Evolutionary conservation across 2,329 filamentous ascomycete genomes (phyloP).

Genomic region (Xylaria sp.): DNA sequence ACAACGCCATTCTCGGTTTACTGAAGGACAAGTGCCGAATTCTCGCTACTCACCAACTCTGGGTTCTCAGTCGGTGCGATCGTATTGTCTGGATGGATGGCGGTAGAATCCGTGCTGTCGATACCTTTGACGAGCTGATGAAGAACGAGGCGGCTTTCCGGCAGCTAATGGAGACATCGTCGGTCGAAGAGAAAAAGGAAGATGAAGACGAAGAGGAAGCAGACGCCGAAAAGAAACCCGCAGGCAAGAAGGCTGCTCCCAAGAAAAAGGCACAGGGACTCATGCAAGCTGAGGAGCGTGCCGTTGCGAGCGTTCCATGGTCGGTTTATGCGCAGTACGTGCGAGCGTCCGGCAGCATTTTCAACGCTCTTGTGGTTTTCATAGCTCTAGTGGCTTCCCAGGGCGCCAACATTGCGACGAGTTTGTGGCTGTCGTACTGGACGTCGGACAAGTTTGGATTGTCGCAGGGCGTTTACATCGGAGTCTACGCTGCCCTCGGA

Average conservation of each 20-base stretch:
- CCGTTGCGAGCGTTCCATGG: conserved; percentile 73
- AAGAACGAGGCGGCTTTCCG: conserved; percentile 70
- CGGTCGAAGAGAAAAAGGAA: conserved; percentile 61
- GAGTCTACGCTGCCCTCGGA: conserved; percentile 66
- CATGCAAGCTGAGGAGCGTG: conserved; percentile 66
- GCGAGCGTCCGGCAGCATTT: conserved; percentile 63
- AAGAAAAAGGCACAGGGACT: conserved; percentile 56
- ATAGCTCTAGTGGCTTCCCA: conserved; percentile 66
- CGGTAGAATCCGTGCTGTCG: conserved; percentile 75
- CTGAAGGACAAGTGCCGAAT: conserved; percentile 85
- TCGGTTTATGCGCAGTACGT: conserved; percentile 74
- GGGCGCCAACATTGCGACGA: conserved; percentile 79
- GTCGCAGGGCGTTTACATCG: conserved; percentile 65
- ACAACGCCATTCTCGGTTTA: conserved; percentile 86
- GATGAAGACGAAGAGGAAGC: conserved; percentile 43
- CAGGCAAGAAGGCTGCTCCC: conserved; percentile 44
- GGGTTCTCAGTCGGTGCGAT: conserved; percentile 85
- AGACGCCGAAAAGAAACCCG: conserved; percentile 39
- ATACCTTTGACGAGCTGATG: conserved; percentile 88
- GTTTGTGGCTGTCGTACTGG: conserved; percentile 93
- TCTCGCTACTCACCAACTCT: conserved; percentile 89
- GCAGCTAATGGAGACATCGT: conserved; percentile 78
- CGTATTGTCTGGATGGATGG: conserved; percentile 90
- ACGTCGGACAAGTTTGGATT: conserved; percentile 71
- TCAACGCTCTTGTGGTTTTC: conserved; percentile 61